Conservation (phyloP, 805 yeast genomes). For the Lachancea cidri region DNA sequence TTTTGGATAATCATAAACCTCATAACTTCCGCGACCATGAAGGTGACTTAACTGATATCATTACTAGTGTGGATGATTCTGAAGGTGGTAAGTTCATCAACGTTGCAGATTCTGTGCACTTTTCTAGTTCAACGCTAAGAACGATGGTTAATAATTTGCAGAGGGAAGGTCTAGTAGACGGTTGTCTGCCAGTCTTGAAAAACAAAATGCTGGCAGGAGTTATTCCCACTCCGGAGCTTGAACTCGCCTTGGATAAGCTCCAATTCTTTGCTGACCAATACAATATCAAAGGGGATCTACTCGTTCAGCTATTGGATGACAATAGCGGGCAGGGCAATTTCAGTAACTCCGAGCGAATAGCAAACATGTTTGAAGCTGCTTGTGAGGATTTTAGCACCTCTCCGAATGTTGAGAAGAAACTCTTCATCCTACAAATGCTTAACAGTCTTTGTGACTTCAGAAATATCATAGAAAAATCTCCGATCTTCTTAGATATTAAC, state of each 20-base stretch:
- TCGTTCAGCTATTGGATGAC: constrained; percentile 4
- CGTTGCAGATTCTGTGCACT: constrained; percentile 33
- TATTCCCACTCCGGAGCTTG: constrained; percentile 47
- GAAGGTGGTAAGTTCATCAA: constrained; percentile 32
- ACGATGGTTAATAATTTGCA: constrained; percentile 37
- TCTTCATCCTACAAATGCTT: constrained; percentile 13
- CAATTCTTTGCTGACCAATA: constrained; percentile 5
- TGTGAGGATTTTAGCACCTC: not conserved
- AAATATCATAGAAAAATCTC: constrained; percentile 40
- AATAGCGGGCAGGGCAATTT: not conserved
- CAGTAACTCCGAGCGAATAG: not conserved
- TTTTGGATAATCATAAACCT: constrained; percentile 40
- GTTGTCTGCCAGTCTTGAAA: constrained; percentile 46
- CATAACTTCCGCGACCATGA: constrained; percentile 30
- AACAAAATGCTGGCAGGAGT: constrained; percentile 39
- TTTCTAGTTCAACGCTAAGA: constrained; percentile 32
- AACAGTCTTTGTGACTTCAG: constrained; percentile 37
- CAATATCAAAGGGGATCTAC: constrained; percentile 2
- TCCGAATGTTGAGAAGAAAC: not conserved
- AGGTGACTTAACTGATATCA: constrained; percentile 39
- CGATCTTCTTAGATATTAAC: constrained; percentile 43
- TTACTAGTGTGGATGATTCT: constrained; percentile 19
- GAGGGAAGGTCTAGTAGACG: constrained; percentile 42
- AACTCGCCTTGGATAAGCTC: constrained; percentile 42
- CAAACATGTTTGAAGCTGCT: not conserved